These are phyloP conservation scores for Backusella tarrabulga DNA, from an alignment of 192 early-diverging fungal species.

Conservation along the genomic window DNA sequence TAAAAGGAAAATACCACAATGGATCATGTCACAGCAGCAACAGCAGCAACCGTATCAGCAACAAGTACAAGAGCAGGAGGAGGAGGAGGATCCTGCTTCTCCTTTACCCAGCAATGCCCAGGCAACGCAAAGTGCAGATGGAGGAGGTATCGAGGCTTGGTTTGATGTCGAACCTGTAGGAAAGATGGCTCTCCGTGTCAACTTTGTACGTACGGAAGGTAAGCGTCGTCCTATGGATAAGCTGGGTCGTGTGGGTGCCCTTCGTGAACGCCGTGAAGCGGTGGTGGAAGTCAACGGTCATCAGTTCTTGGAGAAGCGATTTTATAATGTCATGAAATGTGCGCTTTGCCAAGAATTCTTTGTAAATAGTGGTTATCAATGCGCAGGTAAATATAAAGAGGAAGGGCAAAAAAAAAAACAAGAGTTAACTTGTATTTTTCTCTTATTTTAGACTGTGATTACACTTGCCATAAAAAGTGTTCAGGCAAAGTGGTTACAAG, in stretches of 20 bases:
- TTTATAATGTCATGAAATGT: slow-evolving; percentile 98
- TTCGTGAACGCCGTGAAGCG: slow-evolving; percentile 77
- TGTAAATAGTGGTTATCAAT: slow-evolving; percentile 83
- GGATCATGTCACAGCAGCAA: slow-evolving; percentile 45
- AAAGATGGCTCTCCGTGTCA: slow-evolving; percentile 78
- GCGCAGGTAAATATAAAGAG: slow-evolving; percentile 62
- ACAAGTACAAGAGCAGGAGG: neutral
- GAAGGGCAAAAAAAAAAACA: neutral
- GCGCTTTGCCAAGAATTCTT: slow-evolving; percentile 93
- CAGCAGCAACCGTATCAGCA: slow-evolving; percentile 3
- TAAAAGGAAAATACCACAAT: slow-evolving; percentile 62
- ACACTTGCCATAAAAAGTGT: slow-evolving; percentile 93
- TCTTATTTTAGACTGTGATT: slow-evolving; percentile 72
- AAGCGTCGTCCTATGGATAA: slow-evolving; percentile 52
- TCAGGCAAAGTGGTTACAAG: slow-evolving; percentile 81
- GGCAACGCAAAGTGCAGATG: slow-evolving; percentile 13
- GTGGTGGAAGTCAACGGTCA: slow-evolving; percentile 88
- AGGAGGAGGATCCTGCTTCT: neutral
- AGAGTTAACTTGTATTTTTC: neutral
- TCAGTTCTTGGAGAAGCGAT: slow-evolving; percentile 83
- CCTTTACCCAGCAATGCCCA: slow-evolving; percentile 17
- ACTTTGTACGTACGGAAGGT: slow-evolving; percentile 56
- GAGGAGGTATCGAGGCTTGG: slow-evolving; percentile 69
- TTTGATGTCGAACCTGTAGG: slow-evolving; percentile 94
- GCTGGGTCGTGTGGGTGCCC: slow-evolving; percentile 72